phyloP scores from a whole-genome alignment of 176 grass and related monocot genomes.

The Aegilops longissima region DNA sequence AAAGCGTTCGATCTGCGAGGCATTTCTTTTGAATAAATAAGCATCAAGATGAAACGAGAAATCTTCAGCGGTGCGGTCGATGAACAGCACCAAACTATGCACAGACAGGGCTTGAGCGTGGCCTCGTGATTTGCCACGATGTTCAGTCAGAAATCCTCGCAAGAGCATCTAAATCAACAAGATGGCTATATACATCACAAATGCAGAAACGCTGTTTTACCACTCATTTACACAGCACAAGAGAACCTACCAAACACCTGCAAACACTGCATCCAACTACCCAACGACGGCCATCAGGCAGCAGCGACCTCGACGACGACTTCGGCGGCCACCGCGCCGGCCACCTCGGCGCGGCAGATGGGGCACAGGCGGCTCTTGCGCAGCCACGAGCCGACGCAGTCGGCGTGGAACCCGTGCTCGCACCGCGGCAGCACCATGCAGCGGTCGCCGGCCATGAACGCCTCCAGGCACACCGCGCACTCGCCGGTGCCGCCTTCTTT shows the following conservation, averaged over 20 bases:
- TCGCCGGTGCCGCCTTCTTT: not conserved
- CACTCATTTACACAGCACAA: not conserved
- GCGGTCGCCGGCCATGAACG: not conserved
- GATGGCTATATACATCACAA: not conserved
- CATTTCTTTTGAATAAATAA: too few relatives aligned
- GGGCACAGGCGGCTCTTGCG: conserved; percentile 53
- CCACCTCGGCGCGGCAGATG: conserved; percentile 50
- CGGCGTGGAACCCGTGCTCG: conserved; percentile 60
- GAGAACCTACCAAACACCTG: not conserved
- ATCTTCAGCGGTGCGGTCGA: too few relatives aligned
- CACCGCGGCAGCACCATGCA: conserved; percentile 25
- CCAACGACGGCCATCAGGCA: not conserved
- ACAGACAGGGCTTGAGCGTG: not conserved
- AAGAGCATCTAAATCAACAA: not conserved
- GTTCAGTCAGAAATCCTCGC: not conserved
- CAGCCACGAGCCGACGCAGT: conserved; percentile 68
- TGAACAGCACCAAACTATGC: not conserved
- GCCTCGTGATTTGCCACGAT: too few relatives aligned
- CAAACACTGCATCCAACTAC: not conserved
- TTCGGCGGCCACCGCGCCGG: not conserved
- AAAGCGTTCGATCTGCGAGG: too few relatives aligned
- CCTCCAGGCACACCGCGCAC: not conserved
- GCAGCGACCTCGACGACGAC: not conserved
- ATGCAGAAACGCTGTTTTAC: not conserved
- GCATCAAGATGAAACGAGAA: too few relatives aligned